Evolutionary conservation across 176 grass and related monocot species (phyloP).

Genomic region (Carex cristatella): DNA sequence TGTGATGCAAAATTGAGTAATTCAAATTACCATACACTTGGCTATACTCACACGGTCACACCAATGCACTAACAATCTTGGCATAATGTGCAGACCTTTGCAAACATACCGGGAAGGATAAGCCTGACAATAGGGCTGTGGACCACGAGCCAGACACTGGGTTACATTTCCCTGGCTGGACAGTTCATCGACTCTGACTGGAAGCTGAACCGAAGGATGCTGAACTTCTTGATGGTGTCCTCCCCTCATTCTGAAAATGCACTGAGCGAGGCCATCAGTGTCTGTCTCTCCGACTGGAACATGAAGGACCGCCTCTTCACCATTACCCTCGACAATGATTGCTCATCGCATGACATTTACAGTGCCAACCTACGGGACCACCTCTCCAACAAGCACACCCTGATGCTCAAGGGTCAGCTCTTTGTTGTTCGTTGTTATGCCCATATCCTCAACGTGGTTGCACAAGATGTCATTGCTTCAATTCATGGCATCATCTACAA

Average conservation of each 20-base stretch:
- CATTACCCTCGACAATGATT: slow-evolving; percentile 81
- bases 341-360: slow-evolving; percentile 90
- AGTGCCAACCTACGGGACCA: slow-evolving; percentile 81
- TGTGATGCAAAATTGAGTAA: background rate
- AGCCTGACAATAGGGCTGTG: slow-evolving; percentile 71
- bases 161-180: slow-evolving; percentile 64
- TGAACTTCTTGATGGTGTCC: slow-evolving; percentile 94
- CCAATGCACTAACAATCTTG: background rate
- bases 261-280: slow-evolving; percentile 68
- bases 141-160: slow-evolving; percentile 81
- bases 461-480: slow-evolving; percentile 83
- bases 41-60: background rate
- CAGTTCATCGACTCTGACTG: slow-evolving; percentile 64
- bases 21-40: background rate
- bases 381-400: slow-evolving; percentile 69
- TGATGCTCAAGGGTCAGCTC: slow-evolving; percentile 81
- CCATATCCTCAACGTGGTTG: slow-evolving; percentile 55
- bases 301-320: slow-evolving; percentile 82
- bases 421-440: slow-evolving; percentile 90
- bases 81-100: slow-evolving; percentile 15
- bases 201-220: slow-evolving; percentile 69
- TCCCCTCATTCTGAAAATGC: slow-evolving; percentile 89
- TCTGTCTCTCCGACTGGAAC: slow-evolving; percentile 59
- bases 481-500: slow-evolving; percentile 80
- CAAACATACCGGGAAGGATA: slow-evolving; percentile 56